Evolutionary conservation across 2,329 filamentous ascomycete species (phyloP).

Genomic region (Colletotrichum echinochloae): DNA sequence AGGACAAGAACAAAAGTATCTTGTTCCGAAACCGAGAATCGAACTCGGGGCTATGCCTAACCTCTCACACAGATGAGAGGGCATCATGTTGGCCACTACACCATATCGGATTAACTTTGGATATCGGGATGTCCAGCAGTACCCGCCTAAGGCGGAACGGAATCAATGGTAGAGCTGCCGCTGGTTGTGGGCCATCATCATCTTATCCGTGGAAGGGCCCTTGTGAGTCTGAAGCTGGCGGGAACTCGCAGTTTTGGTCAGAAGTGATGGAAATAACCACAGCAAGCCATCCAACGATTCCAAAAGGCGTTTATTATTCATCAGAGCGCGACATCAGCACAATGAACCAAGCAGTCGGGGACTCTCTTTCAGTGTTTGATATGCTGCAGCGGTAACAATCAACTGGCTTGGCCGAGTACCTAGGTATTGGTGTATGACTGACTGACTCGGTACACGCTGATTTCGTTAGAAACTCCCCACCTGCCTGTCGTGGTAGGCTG

Average conservation of each 20-base stretch:
- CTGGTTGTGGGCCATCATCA: too few species aligned
- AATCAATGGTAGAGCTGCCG: not conserved
- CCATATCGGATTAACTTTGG: constrained; percentile 23
- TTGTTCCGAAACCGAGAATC: constrained; percentile 22
- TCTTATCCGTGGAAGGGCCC: too few species aligned
- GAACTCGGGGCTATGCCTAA: constrained; percentile 33
- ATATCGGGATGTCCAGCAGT: not conserved
- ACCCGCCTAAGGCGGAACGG: not conserved
- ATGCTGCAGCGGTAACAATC: not conserved
- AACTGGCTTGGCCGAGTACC: not conserved
- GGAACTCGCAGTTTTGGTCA: too few species aligned
- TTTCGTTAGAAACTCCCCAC: constrained; percentile 1
- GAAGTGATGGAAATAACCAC: too few species aligned
- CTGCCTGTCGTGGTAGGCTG: constrained; percentile 11
- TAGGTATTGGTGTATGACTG: not conserved
- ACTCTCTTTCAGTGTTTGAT: not conserved
- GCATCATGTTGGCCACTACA: constrained; percentile 40
- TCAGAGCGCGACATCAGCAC: not conserved
- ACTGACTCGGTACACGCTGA: not conserved
- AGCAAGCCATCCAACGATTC: too few species aligned
- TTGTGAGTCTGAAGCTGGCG: too few species aligned
- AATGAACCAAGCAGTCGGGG: not conserved
- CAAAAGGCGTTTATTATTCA: too few species aligned
- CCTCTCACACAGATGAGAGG: constrained; percentile 22
- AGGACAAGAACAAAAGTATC: too few species aligned